These are phyloP conservation scores for Musa troglodytarum DNA, from an alignment of 176 grass and related monocot species.

Conservation along the genomic window DNA sequence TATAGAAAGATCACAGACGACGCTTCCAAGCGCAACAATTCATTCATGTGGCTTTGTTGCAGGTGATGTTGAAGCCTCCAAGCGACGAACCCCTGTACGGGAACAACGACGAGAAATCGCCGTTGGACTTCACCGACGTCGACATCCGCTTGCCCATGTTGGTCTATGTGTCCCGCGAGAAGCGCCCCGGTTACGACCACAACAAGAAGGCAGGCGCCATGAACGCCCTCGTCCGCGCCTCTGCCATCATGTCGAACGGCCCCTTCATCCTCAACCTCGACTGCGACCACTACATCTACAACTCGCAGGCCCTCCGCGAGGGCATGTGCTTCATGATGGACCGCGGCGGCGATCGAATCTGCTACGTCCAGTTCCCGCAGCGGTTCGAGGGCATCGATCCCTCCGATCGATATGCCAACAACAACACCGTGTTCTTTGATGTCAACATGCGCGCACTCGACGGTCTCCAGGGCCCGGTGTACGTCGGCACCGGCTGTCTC, in stretches of 20 bases:
- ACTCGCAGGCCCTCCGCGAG: conserved; percentile 75
- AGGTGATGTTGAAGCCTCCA: conserved; percentile 95
- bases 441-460: conserved; percentile 98
- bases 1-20: no score
- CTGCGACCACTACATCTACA: conserved; percentile 94
- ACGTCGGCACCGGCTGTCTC: conserved; percentile 93
- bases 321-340: conserved; percentile 99
- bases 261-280: conserved; percentile 98
- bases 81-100: conserved; percentile 53
- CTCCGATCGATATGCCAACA: conserved; percentile 92
- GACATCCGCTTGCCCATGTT: conserved; percentile 82
- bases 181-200: conserved; percentile 91
- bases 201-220: conserved; percentile 98
- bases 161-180: conserved; percentile 90
- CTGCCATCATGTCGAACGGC: conserved; percentile 92
- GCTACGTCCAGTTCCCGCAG: conserved; percentile 93
- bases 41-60: neutral
- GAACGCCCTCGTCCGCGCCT: conserved; percentile 94
- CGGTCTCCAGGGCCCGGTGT: conserved; percentile 88
- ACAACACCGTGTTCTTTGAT: conserved; percentile 97
- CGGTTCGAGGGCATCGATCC: conserved; percentile 94
- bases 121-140: conserved; percentile 52
- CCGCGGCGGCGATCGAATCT: conserved; percentile 73
- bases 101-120: conserved; percentile 42
- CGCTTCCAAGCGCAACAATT: no score